These are phyloP conservation scores for Oryza australiensis DNA, from an alignment of 176 grass and related monocot species.

Conservation along the genomic window DNA sequence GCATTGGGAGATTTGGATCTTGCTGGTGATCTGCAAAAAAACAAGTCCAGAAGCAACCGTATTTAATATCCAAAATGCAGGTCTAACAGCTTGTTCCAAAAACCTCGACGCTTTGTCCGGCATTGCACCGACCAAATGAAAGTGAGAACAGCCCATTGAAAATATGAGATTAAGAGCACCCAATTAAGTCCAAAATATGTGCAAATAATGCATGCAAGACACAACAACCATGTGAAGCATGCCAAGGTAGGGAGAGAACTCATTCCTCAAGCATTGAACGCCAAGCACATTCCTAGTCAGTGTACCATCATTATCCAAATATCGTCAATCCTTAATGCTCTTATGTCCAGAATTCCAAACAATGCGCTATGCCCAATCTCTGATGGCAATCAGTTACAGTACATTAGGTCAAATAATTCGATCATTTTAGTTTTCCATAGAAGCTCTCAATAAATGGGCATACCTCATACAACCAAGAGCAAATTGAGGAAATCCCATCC, in stretches of 20 bases:
- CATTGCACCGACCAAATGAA: constrained; percentile 13
- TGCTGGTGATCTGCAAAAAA: constrained; percentile 79
- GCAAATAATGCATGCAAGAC: constrained; percentile 10
- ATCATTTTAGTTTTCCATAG: constrained; percentile 53
- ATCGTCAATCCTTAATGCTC: constrained; percentile 60
- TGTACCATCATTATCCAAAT: constrained; percentile 62
- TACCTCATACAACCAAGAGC: constrained; percentile 73
- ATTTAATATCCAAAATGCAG: constrained; percentile 63
- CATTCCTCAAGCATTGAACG: constrained; percentile 48
- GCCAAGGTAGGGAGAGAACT: constrained; percentile 50
- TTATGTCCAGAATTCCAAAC: constrained; percentile 66
- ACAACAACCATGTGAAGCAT: constrained; percentile 26
- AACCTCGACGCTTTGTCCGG: constrained; percentile 28
- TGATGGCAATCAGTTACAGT: constrained; percentile 67
- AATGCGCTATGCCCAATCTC: constrained; percentile 62
- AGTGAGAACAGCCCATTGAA: constrained; percentile 34
- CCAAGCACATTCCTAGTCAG: constrained; percentile 46
- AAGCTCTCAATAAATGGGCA: constrained; percentile 62
- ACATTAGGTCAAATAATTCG: constrained; percentile 48
- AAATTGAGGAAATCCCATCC: constrained; percentile 62
- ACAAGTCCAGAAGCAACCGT: constrained; percentile 50
- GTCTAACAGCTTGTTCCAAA: constrained; percentile 53
- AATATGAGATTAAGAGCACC: constrained; percentile 29
- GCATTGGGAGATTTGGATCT: constrained; percentile 63
- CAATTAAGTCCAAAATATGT: constrained; percentile 33